Conservation (phyloP, 495 filamentous ascomycete genomes). For the Umbilicaria muhlenbergii region DNA sequence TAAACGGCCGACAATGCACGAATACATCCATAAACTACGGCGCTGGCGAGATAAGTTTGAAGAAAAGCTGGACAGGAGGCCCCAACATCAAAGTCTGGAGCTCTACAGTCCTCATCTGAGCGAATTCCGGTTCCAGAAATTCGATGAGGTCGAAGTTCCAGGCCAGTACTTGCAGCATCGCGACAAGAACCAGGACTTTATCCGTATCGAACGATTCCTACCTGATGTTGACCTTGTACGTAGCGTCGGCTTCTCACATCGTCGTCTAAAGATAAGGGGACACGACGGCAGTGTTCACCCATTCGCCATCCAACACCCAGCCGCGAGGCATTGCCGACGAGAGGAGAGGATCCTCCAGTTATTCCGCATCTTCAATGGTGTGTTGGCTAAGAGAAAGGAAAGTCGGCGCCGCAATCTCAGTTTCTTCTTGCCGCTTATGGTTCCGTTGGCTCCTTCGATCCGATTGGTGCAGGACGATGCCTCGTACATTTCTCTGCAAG, state of each 20-base stretch:
- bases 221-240: conserved; percentile 86
- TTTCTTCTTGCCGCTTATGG: conserved; percentile 89
- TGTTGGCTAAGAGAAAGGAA: conserved; percentile 80
- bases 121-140: conserved; percentile 93
- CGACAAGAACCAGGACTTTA: conserved; percentile 97
- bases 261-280: conserved; percentile 88
- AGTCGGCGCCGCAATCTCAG: conserved; percentile 82
- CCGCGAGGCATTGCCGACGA: conserved; percentile 74
- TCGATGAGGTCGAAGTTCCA: conserved; percentile 95
- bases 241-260: conserved; percentile 73
- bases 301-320: conserved; percentile 91
- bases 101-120: conserved; percentile 74
- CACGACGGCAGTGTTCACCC: conserved; percentile 91
- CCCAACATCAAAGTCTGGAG: conserved; percentile 55
- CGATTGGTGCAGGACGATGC: conserved; percentile 88
- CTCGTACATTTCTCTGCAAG: conserved; percentile 87
- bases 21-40: conserved; percentile 93
- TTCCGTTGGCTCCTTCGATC: conserved; percentile 84
- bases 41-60: conserved; percentile 97
- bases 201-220: conserved; percentile 90
- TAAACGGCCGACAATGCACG: conserved; percentile 86
- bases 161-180: conserved; percentile 93
- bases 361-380: conserved; percentile 95
- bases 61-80: conserved; percentile 86
- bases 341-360: conserved; percentile 92